Base-by-base conservation (phyloP, 2,329 filamentous ascomycete genomes). In the Xylariales sp. region DNA sequence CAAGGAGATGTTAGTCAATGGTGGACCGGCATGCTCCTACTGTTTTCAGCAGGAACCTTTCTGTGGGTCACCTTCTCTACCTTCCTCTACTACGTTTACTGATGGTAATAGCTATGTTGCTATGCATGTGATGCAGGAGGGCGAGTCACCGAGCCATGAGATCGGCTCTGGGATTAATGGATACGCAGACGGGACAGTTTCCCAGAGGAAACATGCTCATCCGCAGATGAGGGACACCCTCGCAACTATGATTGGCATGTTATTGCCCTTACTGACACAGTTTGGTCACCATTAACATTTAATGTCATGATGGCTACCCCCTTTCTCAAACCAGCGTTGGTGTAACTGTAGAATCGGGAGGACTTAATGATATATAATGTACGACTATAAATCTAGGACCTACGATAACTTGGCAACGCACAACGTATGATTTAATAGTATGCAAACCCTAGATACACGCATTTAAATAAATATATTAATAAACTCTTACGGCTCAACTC, bases 1-100 rank as follows among this genome's bases (percentile, higher is more conserved):
- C 81, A 84, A 78, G 87, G 90, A 59, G 86, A 89, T 55, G 84
- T 85, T 23, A 89, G 92, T 64, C 88, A 90, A 74, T 97, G 93
- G 90, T 94, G 93, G 84, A 98, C 95, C 0, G 96, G 96, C 30
- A 93, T 97, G 85, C 83, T 98, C 50, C 83, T 99, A 8, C 83
- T 98, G n/a, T 99, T 99, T 78, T 97, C 93, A 0, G 96, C 92
- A 0, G 96, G 96, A 16, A 99, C 96, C 0, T 99, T 99, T 77
- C 81, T 99, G 91, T 97, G 82, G 87, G 92, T 84, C 43, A 56
- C 36, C 8, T 46, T 9, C 0, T 58, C 32, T 18, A 28, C n/a
- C 30, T n/a, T 36, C 3, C 34, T 53, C 9, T 57, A 28, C 23
- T 16, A 49, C 9, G 43, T 12, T 32, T 12, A 41, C 49, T 41